phyloP scores from a whole-genome alignment of 495 filamentous ascomycete species.

The Podospora fimiseda region DNA sequence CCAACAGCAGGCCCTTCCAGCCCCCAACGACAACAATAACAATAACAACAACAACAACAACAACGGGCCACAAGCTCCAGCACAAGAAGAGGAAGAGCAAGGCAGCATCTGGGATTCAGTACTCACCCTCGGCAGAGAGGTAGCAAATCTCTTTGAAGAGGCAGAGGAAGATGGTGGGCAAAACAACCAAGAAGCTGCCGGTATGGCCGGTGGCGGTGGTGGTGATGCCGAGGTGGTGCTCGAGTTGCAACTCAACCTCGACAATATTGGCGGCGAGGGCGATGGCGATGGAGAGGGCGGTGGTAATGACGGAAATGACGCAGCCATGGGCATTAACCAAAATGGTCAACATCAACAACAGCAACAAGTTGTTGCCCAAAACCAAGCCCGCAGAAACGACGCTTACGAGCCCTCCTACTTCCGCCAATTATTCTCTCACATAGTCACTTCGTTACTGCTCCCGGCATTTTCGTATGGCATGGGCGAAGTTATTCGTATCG shows the following conservation, averaged over 20 bases:
- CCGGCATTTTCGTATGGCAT: background rate
- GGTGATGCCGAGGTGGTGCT: slow-evolving; percentile 38
- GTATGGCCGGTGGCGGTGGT: slow-evolving; percentile 14
- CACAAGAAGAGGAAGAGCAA: slow-evolving; percentile 5
- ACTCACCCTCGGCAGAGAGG: slow-evolving; percentile 11
- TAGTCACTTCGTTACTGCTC: background rate
- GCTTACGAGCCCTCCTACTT: background rate
- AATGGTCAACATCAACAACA: background rate
- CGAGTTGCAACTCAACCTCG: slow-evolving; percentile 36
- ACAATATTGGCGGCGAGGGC: slow-evolving; percentile 31
- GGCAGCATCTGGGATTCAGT: slow-evolving; percentile 10
- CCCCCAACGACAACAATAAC: too few species aligned
- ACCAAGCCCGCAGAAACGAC: background rate
- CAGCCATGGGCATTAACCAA: too few species aligned
- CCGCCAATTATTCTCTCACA: background rate
- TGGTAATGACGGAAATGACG: slow-evolving; percentile 26
- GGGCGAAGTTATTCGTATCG: background rate
- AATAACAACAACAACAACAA: background rate
- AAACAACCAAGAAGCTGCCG: slow-evolving; percentile 2
- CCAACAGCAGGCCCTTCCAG: too few species aligned
- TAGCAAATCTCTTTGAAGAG: slow-evolving; percentile 3
- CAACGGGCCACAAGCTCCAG: background rate
- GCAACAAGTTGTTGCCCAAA: too few species aligned
- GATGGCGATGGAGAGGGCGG: slow-evolving; percentile 34
- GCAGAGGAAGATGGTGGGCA: background rate